A percentile compares a stretch with the other conserved stretches of the same genome.
These are phyloP conservation scores for Coemansia sp. DNA, from an alignment of 192 early-diverging fungal genomes.

Conservation along the genomic window DNA sequence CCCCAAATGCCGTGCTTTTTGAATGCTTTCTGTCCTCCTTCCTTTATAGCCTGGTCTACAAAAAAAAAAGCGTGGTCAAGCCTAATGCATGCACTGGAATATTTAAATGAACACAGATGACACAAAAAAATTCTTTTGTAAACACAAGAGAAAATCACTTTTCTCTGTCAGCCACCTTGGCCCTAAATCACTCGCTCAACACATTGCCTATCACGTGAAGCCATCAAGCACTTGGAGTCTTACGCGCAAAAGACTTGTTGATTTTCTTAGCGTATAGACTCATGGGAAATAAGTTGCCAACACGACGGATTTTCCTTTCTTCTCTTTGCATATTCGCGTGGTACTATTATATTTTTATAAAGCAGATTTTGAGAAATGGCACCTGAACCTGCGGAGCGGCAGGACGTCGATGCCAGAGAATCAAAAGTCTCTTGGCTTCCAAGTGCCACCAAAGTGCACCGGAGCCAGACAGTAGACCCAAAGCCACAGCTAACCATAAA, in stretches of 20 bases:
- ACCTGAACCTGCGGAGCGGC: not conserved
- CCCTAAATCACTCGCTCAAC: not conserved
- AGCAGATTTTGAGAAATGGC: not conserved
- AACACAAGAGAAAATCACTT: no score
- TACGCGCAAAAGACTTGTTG: no score
- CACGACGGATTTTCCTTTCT: not conserved
- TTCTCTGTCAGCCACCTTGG: no score
- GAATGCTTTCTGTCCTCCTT: no score
- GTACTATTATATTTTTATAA: no score
- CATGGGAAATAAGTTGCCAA: not conserved
- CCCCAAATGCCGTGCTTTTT: not conserved
- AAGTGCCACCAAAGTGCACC: not conserved
- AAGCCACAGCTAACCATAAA: not conserved
- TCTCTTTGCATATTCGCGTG: not conserved
- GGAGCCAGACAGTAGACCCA: not conserved
- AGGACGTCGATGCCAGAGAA: not conserved
- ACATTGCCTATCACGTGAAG: not conserved
- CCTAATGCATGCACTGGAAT: slow-evolving; percentile 7
- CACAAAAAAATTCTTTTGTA: slow-evolving; percentile 2
- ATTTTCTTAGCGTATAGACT: no score
- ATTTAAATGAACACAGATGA: slow-evolving; percentile 7
- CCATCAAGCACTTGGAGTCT: not conserved
- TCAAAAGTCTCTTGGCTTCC: not conserved
- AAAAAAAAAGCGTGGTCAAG: not conserved
- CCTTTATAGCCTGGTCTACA: no score